A percentile compares a stretch with the other conserved stretches of the same genome.
Conservation (phyloP, 192 early-diverging fungal genomes). For the Pilobolus umbonatus region DNA sequence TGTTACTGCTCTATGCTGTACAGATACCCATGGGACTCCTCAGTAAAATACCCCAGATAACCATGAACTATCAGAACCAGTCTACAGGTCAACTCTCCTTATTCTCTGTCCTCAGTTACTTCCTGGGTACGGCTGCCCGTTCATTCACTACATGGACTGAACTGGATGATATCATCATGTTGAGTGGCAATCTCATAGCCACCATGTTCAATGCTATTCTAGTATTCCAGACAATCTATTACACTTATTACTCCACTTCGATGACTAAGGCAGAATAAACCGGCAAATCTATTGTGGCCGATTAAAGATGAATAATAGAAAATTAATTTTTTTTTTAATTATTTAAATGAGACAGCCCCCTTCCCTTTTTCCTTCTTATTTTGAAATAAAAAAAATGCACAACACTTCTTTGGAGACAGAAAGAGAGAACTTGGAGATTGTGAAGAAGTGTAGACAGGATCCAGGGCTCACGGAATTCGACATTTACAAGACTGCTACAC, state of each 20-base stretch:
- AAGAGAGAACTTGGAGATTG: conserved; percentile 23
- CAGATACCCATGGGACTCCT: conserved; percentile 77
- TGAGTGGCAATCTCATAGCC: conserved; percentile 66
- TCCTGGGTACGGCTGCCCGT: conserved; percentile 79
- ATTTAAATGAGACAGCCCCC: too few relatives aligned
- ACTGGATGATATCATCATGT: conserved; percentile 75
- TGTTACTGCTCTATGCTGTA: conserved; percentile 7
- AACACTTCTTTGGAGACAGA: too few relatives aligned
- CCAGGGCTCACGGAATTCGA: conserved; percentile 17
- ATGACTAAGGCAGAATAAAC: too few relatives aligned
- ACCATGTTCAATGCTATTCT: conserved; percentile 73
- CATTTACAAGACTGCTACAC: conserved; percentile 19
- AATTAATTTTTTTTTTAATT: neutral
- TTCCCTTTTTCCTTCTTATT: neutral
- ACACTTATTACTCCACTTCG: too few relatives aligned
- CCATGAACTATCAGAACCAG: conserved; percentile 71
- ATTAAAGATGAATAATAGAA: conserved; percentile 5
- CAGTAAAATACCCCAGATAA: conserved; percentile 88
- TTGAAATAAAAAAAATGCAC: too few relatives aligned
- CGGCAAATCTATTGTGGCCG: conserved; percentile 13
- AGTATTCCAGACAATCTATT: conserved; percentile 70
- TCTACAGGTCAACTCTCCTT: conserved; percentile 89
- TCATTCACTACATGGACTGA: conserved; percentile 91
- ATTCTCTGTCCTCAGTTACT: conserved; percentile 87
- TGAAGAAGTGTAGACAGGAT: conserved; percentile 19